These are phyloP conservation scores for Fusarium sarcochroum DNA, from an alignment of 2,329 filamentous ascomycete genomes.

Conservation along the genomic window DNA sequence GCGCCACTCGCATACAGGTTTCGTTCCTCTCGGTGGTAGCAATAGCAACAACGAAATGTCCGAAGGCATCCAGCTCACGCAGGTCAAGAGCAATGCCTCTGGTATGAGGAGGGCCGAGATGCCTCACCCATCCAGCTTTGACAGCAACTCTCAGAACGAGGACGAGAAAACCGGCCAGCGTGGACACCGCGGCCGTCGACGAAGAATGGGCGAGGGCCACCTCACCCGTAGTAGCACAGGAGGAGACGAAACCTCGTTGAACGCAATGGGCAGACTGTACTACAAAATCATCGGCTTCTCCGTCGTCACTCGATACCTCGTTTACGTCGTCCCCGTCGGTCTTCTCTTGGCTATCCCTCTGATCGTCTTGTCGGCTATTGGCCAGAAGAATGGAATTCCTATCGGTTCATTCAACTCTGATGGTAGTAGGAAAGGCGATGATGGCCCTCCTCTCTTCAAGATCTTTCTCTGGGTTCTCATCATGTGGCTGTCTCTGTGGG, in stretches of 20 bases:
- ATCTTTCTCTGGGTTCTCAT: constrained; percentile 79
- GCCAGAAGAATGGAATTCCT: constrained; percentile 39
- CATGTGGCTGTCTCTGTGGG: constrained; percentile 77
- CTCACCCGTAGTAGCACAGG: constrained; percentile 63
- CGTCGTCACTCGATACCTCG: constrained; percentile 74
- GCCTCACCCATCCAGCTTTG: constrained; percentile 50
- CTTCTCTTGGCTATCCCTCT: constrained; percentile 73
- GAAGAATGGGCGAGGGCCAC: constrained; percentile 60
- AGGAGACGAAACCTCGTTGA: constrained; percentile 71
- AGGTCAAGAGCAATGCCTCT: constrained; percentile 68
- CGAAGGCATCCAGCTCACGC: constrained; percentile 68
- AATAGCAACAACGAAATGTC: constrained; percentile 52
- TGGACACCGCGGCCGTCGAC: constrained; percentile 62
- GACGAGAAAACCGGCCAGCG: constrained; percentile 63
- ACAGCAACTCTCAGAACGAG: constrained; percentile 52
- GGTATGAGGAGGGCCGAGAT: constrained; percentile 65
- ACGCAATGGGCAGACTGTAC: constrained; percentile 76
- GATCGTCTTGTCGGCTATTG: constrained; percentile 66
- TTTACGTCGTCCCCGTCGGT: constrained; percentile 76
- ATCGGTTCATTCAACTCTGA: constrained; percentile 29
- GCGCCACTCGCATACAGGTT: constrained; percentile 58
- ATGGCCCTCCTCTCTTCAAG: constrained; percentile 67
- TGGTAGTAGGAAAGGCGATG: constrained; percentile 17
- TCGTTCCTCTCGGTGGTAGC: constrained; percentile 59
- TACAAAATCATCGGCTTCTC: constrained; percentile 75